Evolutionary conservation across 192 early-diverging fungal genomes (phyloP).

Genomic region (Coemansia sp.): DNA sequence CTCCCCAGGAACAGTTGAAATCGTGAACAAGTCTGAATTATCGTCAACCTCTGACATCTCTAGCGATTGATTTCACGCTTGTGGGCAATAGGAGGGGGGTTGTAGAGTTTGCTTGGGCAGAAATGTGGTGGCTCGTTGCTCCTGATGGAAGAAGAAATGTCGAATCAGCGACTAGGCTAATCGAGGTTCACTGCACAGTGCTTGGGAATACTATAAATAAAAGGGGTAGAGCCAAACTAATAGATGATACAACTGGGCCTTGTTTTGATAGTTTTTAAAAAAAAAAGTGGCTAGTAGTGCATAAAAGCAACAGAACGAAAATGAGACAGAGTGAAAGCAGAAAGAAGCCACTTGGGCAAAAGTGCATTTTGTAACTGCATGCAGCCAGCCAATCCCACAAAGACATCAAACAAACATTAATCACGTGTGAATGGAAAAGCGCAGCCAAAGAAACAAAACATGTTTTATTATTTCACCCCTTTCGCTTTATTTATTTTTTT

Average conservation of each 20-base stretch:
- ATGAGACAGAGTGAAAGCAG: too few relatives aligned
- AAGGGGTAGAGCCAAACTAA: too few relatives aligned
- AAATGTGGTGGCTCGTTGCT: neutral
- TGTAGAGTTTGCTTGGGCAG: neutral
- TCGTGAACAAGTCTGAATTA: neutral
- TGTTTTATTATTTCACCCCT: neutral
- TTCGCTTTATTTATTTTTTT: neutral
- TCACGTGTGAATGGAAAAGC: too few relatives aligned
- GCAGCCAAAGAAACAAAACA: too few relatives aligned
- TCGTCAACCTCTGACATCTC: conserved; percentile 22
- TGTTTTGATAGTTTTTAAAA: too few relatives aligned
- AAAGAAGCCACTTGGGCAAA: too few relatives aligned
- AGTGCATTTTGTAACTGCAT: too few relatives aligned
- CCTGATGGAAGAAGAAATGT: conserved; percentile 2
- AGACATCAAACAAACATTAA: too few relatives aligned
- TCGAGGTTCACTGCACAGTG: neutral
- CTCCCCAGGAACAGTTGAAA: conserved; percentile 12
- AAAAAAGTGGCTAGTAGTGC: too few relatives aligned
- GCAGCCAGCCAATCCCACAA: too few relatives aligned
- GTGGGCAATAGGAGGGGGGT: neutral
- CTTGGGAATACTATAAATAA: neutral
- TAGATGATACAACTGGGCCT: too few relatives aligned
- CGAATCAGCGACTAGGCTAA: neutral
- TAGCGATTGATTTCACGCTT: neutral
- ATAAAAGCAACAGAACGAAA: too few relatives aligned